A percentile compares a stretch with the other conserved stretches of the same genome.
These are phyloP conservation scores for Epichloe sylvatica DNA, from an alignment of 2,329 filamentous ascomycete genomes.

Conservation along the genomic window DNA sequence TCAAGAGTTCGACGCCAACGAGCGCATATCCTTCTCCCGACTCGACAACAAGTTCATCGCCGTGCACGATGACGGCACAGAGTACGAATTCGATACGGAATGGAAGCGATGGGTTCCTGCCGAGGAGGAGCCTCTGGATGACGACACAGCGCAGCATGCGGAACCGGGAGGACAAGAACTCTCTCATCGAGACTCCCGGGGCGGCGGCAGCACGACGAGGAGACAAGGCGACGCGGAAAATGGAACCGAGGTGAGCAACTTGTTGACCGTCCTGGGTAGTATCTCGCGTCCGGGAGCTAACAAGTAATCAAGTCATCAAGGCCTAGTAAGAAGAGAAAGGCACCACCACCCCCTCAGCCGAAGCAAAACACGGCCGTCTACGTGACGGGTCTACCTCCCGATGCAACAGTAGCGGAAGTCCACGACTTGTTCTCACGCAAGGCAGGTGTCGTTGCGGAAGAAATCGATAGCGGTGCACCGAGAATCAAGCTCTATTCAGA, in stretches of 20 bases:
- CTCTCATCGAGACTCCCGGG: neutral
- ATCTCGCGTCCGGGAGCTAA: neutral
- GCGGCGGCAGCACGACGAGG: constrained; percentile 20
- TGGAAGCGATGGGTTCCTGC: constrained; percentile 63
- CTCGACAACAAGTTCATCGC: constrained; percentile 70
- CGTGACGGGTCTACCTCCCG: constrained; percentile 71
- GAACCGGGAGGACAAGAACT: neutral
- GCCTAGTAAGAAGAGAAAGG: constrained; percentile 32
- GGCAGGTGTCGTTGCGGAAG: constrained; percentile 83
- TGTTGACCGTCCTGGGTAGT: neutral
- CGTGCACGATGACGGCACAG: constrained; percentile 69
- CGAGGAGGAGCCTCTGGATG: constrained; percentile 31
- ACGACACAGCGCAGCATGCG: constrained; percentile 5
- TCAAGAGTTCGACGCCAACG: constrained; percentile 59
- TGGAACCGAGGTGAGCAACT: constrained; percentile 30
- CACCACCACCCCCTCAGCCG: constrained; percentile 28
- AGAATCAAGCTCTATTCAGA: constrained; percentile 90
- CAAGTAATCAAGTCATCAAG: constrained; percentile 12
- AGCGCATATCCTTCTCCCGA: constrained; percentile 77
- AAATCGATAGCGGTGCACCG: constrained; percentile 75
- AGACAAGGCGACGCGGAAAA: constrained; percentile 27
- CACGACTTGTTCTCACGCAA: constrained; percentile 68
- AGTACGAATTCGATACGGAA: constrained; percentile 67
- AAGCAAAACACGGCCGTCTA: constrained; percentile 80
- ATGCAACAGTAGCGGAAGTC: constrained; percentile 69